Evolutionary conservation across 768 basidiomycete species (phyloP), one percentile per base, ranked within the genome.

Genomic region (Daedaleopsis sinensis): DNA sequence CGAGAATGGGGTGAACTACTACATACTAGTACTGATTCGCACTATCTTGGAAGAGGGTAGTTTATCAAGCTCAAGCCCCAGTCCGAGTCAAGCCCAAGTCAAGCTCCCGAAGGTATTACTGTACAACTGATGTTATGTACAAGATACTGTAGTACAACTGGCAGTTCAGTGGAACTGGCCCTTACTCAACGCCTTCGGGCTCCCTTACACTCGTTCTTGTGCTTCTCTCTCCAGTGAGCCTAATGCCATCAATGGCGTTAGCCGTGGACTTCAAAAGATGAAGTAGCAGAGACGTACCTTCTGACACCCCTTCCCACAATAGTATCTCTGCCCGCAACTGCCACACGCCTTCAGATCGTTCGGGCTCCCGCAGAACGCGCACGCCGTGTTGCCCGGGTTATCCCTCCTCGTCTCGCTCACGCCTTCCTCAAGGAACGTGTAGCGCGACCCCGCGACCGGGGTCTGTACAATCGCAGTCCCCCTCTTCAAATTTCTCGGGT

Each of bases 361-460:
- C 7, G 60, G 60, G 23, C 55, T 62, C 27, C 60, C 60, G 49
- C 60, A 62, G 19, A 44, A 50, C n/a, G 54, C 27, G 43, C 60
- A 62, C 27, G 60, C 60, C 24, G 60, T 52, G 35, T 46, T 62
- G 1, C 21, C 49, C 18, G 48, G 60, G 19, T 52, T 38, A 18
- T 62, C 60, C 21, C 23, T 23, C 49, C 60, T 48, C 39, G 36
- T 18, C 16, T 32, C n/a, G 15, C 36, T 19, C 23, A 62, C 60
- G 5, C 55, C 60, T 21, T 62, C 60, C 35, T 62, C 39, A 49
- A 56, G 23, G 23, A 51, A 51, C 21, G 55, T 36, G 3, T 24
- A 18, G 44, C 18, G 9, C 9, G 44, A 46, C 15, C 35, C 46
- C 10, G 21, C 27, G 13, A 57, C 8, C 11, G 54, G 54, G 18